Conservation (phyloP, 176 grass and related monocot genomes). For the Urochloa ruziziensis region DNA sequence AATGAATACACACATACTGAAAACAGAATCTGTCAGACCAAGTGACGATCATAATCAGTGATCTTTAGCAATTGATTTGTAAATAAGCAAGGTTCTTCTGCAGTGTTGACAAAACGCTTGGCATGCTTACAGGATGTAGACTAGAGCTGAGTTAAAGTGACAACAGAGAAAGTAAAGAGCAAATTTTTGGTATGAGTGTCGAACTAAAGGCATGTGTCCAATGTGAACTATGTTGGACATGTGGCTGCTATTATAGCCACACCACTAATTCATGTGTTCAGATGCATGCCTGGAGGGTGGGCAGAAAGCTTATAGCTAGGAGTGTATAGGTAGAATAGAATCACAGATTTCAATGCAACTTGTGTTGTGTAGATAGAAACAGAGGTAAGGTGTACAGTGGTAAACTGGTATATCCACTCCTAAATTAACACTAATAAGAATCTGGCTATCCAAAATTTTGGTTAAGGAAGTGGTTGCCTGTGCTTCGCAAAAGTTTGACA, state of each 20-base stretch:
- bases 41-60: constrained; percentile 9
- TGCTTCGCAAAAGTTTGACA: neutral
- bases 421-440: neutral
- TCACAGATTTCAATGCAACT: neutral
- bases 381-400: neutral
- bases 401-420: neutral
- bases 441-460: neutral
- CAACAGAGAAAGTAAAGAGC: neutral
- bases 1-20: neutral
- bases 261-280: neutral
- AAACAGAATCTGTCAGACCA: neutral
- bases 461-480: neutral
- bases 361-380: neutral
- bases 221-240: neutral
- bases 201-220: neutral
- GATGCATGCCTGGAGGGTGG: neutral
- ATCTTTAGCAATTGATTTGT: neutral
- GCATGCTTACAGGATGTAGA: neutral
- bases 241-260: neutral
- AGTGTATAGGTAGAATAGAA: neutral
- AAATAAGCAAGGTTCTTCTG: neutral
- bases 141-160: neutral
- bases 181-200: neutral
- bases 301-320: neutral
- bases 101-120: neutral